Evolutionary conservation across 805 yeast genomes (phyloP), one percentile per base, ranked within the genome.

Genomic region (Kodamaea nitidulidarum): DNA sequence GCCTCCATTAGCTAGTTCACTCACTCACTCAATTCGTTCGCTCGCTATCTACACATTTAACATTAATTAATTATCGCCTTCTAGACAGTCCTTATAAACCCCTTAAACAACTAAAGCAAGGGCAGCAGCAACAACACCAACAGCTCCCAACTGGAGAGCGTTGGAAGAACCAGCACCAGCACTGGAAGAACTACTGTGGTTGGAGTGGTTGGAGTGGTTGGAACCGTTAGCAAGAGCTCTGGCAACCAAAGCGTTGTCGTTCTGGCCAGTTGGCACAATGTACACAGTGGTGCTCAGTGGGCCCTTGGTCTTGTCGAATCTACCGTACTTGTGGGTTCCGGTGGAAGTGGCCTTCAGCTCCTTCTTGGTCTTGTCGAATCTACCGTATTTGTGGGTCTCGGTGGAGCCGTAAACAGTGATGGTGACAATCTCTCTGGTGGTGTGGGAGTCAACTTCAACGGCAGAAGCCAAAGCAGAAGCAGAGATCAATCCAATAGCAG

Each of bases 111-210:
- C 46, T 55, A 76, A 58, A 42, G 75, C 63, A 43, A 71, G 60
- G 57, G 76, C 81, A 33, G 77, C 79, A 48, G 74, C 65, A 29
- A 71, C 46, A 36, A 70, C 79, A 44, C 73, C 70, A 45, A 63
- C 66, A 46, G 53, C 54, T 35, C 68, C 67, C 30, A 55, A 38
- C 35, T 55, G 43, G 41, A 54, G 32, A 14, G 16, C 55, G 36
- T 51, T 36, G 30, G 52, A 59, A 36, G 54, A 60, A 44, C 44
- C 45, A 33, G 52, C 56, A 39, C 31, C 38, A 22, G 62, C 52
- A 35, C 58, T 40, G 34, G 50, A 32, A 24, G 50, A 32, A 41
- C 44, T 43, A 32, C 44, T 35, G 32, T 47, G 44, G 46, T 55
- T 53, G 44, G 58, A 44, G 38, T 51, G 43, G 46, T 48, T 47